Evolutionary conservation across 148 eudicot genomes (phyloP).

Genomic region (Rhododendron simsii): DNA sequence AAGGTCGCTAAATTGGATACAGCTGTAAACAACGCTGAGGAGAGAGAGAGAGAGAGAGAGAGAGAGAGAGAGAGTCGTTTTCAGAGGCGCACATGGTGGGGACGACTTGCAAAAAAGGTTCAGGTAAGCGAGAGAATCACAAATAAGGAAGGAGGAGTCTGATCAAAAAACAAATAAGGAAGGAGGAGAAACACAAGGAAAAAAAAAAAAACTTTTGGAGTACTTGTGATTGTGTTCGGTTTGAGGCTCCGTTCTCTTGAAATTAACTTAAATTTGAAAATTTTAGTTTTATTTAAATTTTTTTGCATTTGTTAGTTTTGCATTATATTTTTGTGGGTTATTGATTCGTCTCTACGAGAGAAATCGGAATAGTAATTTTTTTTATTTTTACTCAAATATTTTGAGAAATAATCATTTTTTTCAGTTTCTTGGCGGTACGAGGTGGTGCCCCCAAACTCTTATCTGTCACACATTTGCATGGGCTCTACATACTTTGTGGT

Average conservation of each 20-base stretch:
- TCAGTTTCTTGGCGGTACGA: too few species aligned
- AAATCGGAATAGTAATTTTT: too few species aligned
- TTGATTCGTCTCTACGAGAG: too few species aligned
- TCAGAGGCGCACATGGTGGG: slow-evolving; percentile 5
- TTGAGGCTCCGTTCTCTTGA: too few species aligned
- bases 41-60: not conserved
- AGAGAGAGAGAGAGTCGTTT: slow-evolving; percentile 13
- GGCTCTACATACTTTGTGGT: not conserved
- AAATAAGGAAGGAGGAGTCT: not conserved
- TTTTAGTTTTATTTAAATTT: too few species aligned
- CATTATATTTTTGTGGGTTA: too few species aligned
- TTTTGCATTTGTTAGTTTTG: too few species aligned
- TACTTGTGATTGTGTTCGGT: too few species aligned
- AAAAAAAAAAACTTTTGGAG: not conserved
- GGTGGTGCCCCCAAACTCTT: not conserved
- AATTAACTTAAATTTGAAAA: too few species aligned
- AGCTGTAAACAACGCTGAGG: slow-evolving; percentile 44
- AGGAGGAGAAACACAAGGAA: not conserved
- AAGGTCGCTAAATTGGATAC: slow-evolving; percentile 26
- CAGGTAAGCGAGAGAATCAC: not conserved
- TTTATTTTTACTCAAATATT: too few species aligned
- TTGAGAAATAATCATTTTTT: too few species aligned
- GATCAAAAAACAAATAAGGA: not conserved
- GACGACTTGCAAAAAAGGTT: not conserved
- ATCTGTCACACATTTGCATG: not conserved